Conservation (phyloP, 768 basidiomycete genomes). For the Tubosaeta sp. region DNA sequence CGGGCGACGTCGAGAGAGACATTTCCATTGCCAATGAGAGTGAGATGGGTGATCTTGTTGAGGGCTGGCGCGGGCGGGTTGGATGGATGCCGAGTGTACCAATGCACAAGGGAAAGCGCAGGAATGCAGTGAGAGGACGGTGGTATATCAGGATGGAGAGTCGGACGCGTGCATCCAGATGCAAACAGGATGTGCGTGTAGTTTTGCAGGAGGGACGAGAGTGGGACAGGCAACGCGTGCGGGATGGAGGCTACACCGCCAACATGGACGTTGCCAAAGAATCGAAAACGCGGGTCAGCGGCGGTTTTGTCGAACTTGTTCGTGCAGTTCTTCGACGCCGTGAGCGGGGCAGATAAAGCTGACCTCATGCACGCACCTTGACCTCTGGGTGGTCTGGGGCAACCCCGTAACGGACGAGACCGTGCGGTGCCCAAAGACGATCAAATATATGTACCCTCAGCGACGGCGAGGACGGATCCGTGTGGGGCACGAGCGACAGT, state of each 20-base stretch:
- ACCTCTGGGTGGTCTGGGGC: conserved; percentile 99
- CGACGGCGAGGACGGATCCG: conserved; percentile 28
- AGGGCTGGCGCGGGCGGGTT: conserved; percentile 57
- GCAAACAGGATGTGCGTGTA: conserved; percentile 89
- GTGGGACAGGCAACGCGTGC: conserved; percentile 53
- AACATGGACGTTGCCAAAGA: conserved; percentile 88
- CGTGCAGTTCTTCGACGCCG: conserved; percentile 75
- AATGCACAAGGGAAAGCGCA: conserved; percentile 84
- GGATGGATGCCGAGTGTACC: conserved; percentile 94
- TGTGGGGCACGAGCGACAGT: conserved; percentile 54
- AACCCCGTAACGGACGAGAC: conserved; percentile 92
- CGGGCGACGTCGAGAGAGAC: conserved; percentile 91
- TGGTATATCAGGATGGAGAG: conserved; percentile 50
- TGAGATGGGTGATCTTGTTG: conserved; percentile 63
- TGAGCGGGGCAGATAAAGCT: conserved; percentile 8
- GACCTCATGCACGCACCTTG: conserved; percentile 48
- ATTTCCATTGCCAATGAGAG: conserved; percentile 91
- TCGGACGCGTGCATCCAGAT: conserved; percentile 74
- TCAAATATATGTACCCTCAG: conserved; percentile 85
- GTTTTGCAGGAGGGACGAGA: conserved; percentile 55
- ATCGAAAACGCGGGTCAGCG: conserved; percentile 73
- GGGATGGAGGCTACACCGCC: conserved; percentile 41
- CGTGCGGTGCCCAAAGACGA: conserved; percentile 90
- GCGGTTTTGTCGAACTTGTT: conserved; percentile 89
- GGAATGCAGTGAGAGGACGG: conserved; percentile 53